Evolutionary conservation across 371 early-diverging fungal genomes (phyloP).

Genomic region (Zopfochytrium polystomum): DNA sequence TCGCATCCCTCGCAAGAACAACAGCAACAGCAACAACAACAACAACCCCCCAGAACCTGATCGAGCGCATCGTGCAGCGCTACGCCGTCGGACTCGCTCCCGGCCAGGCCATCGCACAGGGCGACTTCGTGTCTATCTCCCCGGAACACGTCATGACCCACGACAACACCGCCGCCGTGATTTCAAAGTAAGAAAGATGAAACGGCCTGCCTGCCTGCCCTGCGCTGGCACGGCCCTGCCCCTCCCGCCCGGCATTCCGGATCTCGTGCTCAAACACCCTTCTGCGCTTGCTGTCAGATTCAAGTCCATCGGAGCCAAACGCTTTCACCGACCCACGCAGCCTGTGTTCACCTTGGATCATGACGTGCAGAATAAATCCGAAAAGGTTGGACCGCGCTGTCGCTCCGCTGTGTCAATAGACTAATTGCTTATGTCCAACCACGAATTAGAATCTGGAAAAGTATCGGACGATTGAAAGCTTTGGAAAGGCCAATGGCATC

Average conservation of each 20-base stretch:
- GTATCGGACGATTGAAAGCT: constrained; percentile 76
- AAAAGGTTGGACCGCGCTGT: constrained; percentile 49
- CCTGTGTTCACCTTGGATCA: constrained; percentile 94
- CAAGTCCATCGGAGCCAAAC: constrained; percentile 81
- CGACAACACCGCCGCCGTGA: constrained; percentile 94
- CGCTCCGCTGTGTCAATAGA: constrained; percentile 10
- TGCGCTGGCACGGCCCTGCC: neutral
- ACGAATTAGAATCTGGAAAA: constrained; percentile 71
- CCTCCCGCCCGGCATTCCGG: neutral
- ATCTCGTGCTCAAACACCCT: neutral
- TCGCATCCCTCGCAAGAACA: too few relatives aligned
- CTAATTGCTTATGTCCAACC: too few relatives aligned
- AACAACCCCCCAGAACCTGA: constrained; percentile 63
- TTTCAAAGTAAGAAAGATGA: constrained; percentile 79
- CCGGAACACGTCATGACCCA: constrained; percentile 93
- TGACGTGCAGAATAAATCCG: constrained; percentile 90
- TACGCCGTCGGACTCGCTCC: constrained; percentile 62
- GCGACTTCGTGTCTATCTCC: constrained; percentile 88
- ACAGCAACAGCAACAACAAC: too few relatives aligned
- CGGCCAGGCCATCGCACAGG: constrained; percentile 44
- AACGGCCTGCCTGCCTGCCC: too few relatives aligned
- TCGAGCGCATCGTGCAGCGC: constrained; percentile 90
- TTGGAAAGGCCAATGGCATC: constrained; percentile 78
- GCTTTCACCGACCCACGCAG: constrained; percentile 74
- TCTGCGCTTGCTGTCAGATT: constrained; percentile 54